Evolutionary conservation across 495 filamentous ascomycete genomes (phyloP), one percentile per base, ranked within the genome.

Genomic region (Aspergillus nidulans): DNA sequence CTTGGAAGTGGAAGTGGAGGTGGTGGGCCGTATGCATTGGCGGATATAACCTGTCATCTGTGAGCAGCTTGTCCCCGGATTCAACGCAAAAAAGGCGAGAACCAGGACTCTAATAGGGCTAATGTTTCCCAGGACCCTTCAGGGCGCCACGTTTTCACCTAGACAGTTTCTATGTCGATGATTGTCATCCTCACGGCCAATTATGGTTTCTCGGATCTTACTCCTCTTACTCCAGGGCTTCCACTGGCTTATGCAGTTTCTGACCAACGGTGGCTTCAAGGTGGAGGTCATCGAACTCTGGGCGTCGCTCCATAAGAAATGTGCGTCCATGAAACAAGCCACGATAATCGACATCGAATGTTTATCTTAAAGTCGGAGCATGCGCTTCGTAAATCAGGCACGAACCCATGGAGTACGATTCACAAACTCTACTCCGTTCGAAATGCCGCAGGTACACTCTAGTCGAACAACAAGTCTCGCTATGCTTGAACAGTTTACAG

Each of bases 11-110:
- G 46, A 45, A 26, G 54, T 38, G 30, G 30, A 34, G 44, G 46
- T 28, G 26, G 59, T 16, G 52, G 60, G 55, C 56, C 48, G 48
- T 39, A 56, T 59, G 52, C 47, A 30, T 40, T 47, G 26, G 19
- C 15, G 54, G 57, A 61, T 67, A 53, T 55, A 71, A 75, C 70
- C 70, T 75, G 69, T 75, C 72, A 74, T 67, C 67, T 75, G 69
- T 56, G n/a, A n/a, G n/a, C n/a, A n/a, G n/a, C n/a, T n/a, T 45
- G 54, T 41, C 61, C 52, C 58, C 59, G 58, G 52, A 60, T 60
- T 39, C 46, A 40, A 59, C 53, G 42, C 10, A 24, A 24, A 49
- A 16, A 18, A 55, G 53, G 61, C 41, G 43, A 46, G 56, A 28
- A 57, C 50, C 40, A 62, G 57, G 60, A 56, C 55, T 62, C 41